Percentiles rank a stretch among this genome's conserved stretches.
Evolutionary conservation across 495 filamentous ascomycete species (phyloP).

Genomic region (Hypoxylon crocopeplum): DNA sequence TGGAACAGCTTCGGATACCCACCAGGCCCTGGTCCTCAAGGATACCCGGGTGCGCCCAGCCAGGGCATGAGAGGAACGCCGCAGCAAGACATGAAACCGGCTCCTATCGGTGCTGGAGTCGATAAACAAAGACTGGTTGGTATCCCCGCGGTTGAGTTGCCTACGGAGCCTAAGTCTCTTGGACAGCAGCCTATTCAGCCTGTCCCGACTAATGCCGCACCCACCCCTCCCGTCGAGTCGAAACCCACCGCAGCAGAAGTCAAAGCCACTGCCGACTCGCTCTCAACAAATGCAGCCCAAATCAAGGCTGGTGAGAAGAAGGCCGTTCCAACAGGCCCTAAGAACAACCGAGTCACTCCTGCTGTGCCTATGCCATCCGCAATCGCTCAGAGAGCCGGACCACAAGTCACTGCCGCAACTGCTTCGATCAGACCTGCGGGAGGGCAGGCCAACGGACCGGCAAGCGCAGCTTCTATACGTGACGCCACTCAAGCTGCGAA

Average conservation of each 20-base stretch:
- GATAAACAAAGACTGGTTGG: constrained; percentile 52
- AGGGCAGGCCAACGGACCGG: constrained; percentile 42
- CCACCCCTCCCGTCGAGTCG: constrained; percentile 67
- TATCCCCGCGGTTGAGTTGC: constrained; percentile 44
- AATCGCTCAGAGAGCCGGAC: constrained; percentile 58
- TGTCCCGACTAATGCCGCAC: constrained; percentile 32
- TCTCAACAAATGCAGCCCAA: constrained; percentile 42
- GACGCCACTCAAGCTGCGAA: constrained; percentile 85
- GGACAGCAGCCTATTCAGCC: constrained; percentile 46
- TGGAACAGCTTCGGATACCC: constrained; percentile 58
- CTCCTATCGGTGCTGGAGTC: constrained; percentile 62
- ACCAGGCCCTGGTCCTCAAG: constrained; percentile 53
- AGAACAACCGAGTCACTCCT: constrained; percentile 56
- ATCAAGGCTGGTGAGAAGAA: constrained; percentile 44
- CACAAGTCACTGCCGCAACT: constrained; percentile 38
- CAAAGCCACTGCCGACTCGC: constrained; percentile 55
- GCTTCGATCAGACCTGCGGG: constrained; percentile 45
- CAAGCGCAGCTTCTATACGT: constrained; percentile 50
- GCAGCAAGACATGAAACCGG: constrained; percentile 52
- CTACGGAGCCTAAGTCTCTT: constrained; percentile 48
- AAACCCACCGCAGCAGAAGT: constrained; percentile 67
- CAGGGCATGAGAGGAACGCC: constrained; percentile 46
- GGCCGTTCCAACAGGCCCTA: constrained; percentile 66
- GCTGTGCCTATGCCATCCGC: constrained; percentile 74
- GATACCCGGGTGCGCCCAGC: constrained; percentile 42